phyloP scores from a whole-genome alignment of 1,139 yeast genomes.

The Yamadazyma spencermartinsiae region DNA sequence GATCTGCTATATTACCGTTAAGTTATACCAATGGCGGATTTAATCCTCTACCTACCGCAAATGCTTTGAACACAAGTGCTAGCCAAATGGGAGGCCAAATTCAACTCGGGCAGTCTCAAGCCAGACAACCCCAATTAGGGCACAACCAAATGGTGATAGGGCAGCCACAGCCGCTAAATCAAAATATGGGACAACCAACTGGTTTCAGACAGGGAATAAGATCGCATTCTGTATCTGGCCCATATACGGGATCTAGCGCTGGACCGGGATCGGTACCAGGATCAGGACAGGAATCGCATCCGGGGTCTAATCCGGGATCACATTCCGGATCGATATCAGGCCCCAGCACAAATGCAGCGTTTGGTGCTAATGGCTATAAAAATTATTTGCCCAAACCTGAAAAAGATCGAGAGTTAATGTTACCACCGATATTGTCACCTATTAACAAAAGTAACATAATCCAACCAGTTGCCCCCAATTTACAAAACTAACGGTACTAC shows the following conservation, averaged over 20 bases:
- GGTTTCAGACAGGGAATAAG: conserved; percentile 2
- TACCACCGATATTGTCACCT: conserved; percentile 13
- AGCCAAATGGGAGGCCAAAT: not conserved
- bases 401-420: conserved; percentile 9
- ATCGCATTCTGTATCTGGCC: conserved; percentile 1
- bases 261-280: not conserved
- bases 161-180: not conserved
- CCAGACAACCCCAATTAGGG: not conserved
- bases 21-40: not conserved
- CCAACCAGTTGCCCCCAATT: conserved; percentile 9
- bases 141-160: not conserved
- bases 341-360: not conserved
- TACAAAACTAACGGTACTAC: conserved; percentile 5
- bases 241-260: not conserved
- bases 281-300: not conserved
- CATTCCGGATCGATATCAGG: conserved; percentile 3
- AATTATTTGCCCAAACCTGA: conserved; percentile 7
- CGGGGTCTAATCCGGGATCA: conserved; percentile 1
- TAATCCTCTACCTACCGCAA: not conserved
- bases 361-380: not conserved
- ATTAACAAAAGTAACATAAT: conserved; percentile 6
- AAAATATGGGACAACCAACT: not conserved
- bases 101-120: not conserved
- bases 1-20: not conserved
- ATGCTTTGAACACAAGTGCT: not conserved